Evolutionary conservation across 2,329 filamentous ascomycete genomes (phyloP), one percentile per base, ranked within the genome.

Genomic region (Sclerotinia subarctica): DNA sequence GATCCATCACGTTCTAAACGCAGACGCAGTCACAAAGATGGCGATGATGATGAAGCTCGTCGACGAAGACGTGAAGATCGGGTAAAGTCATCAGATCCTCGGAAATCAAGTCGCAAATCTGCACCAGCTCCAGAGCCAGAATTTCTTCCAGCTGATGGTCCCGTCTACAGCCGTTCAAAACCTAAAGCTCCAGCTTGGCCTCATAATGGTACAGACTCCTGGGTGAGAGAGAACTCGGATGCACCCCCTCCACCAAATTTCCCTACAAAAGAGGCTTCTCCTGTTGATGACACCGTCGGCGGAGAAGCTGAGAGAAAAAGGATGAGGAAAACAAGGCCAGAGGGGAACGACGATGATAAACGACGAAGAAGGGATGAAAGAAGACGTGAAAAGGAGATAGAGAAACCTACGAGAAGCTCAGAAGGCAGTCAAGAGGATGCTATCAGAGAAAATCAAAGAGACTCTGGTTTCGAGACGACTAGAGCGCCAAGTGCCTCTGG

Each of bases 401-500:
- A 38, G n/a, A 64, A 44, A 51, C 24, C 72, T 2, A 67, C 73
- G 24, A 76, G 72, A 66, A 76, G 73, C 52, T 72, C 70, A 5
- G 77, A 76, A 68, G 76, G 74, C n/a, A 77, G 76, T 68, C 73
- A 77, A 68, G 75, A 72, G 17, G 73, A 76, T 57, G 73, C 70
- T 21, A 67, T 72, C 38, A 64, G 75, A 58, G 73, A 71, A 26
- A 73, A 71, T 46, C 70, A 72, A 29, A 70, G 74, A 67, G 73
- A 75, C 60, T 74, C 73, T 57, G 72, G 71, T 7, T 72, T 74
- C 57, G 75, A 77, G 26, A 81, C 81, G 8, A 84, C 89, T 57
- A 84, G 88, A 59, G 85, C 88, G 32, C 84, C 88, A 32, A 90
- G 83, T 1, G 72, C 92, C 79, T 86, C 95, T 66, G 96, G 82